Base-by-base conservation (phyloP, 768 basidiomycete species). In the Candolleomyces eurysporus region DNA sequence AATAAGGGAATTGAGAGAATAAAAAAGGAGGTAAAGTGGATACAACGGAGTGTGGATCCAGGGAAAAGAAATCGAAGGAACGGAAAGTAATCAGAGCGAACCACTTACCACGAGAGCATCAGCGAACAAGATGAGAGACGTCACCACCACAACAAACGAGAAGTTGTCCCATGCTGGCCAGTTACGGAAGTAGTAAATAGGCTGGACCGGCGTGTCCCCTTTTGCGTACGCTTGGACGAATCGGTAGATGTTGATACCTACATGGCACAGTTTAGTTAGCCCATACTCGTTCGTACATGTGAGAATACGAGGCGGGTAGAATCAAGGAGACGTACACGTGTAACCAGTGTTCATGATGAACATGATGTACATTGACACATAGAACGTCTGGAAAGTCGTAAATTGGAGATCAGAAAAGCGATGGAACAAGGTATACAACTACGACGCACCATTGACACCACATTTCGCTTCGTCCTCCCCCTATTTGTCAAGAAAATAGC, bases 291-390 rank as follows among this genome's bases (percentile, higher is more conserved):
- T 26, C 26, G 26, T 4, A 26, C 26, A 26, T 26, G 54, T 19
- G 31, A 54, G 31, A 54, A 32, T 54, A 5, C 16, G 32, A 9
- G 8, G 1, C 36, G 36, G 36, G 11, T 3, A 39, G 52, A 16
- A 9, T 31, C 30, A n/a, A 31, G 19, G n/a, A 22, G 9, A 43
- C 54, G 39, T 9, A 56, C 54, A 32, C 17, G 54, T 36, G 40
- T 42, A 56, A 3, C 17, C 54, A 4, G 54, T 56, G 5, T 36
- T 39, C 54, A 42, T 42, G 14, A 36, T 16, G n/a, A 56, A 56
- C 54, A 56, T 56, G 36, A 56, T 56, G 54, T 42, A 56, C 54
- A 56, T 56, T 5, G 54, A 56, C n/a, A 56, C 39, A 16, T 56
- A 56, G 54, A 56, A 56, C n/a, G 54, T 56, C 54, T 56, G 19